phyloP scores from a whole-genome alignment of 805 yeast genomes.

The Scheffersomyces coipomensis region DNA sequence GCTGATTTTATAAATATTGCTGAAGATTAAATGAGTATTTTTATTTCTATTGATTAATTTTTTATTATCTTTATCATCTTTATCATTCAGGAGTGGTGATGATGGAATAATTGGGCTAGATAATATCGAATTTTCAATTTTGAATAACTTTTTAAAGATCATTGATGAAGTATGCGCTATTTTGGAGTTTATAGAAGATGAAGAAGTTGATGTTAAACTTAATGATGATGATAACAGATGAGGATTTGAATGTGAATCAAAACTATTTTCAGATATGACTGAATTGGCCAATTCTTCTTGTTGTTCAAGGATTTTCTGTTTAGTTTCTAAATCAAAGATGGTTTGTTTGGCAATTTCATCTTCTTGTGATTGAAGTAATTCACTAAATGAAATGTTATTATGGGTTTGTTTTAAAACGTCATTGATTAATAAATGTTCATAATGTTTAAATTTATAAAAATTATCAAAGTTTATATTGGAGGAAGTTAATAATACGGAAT shows the following conservation, averaged over 20 bases:
- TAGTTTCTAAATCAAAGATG: slow-evolving; percentile 22
- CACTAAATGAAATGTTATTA: slow-evolving; percentile 3
- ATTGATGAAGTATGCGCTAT: slow-evolving; percentile 26
- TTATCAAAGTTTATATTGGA: slow-evolving; percentile 16
- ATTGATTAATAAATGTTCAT: slow-evolving; percentile 2
- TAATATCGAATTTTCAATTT: slow-evolving; percentile 11
- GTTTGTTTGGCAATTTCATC: slow-evolving; percentile 27
- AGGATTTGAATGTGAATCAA: slow-evolving; percentile 11
- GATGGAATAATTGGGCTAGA: neutral
- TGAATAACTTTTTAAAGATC: slow-evolving; percentile 27
- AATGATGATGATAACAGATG: slow-evolving; percentile 36
- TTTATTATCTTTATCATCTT: slow-evolving; percentile 4
- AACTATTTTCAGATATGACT: slow-evolving; percentile 13
- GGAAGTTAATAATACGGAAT: slow-evolving; percentile 34
- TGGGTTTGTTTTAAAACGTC: neutral
- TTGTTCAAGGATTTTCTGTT: slow-evolving; percentile 18
- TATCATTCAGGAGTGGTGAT: slow-evolving; percentile 2
- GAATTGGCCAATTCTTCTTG: slow-evolving; percentile 24
- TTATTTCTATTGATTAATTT: slow-evolving; percentile 10
- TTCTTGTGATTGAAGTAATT: slow-evolving; percentile 27
- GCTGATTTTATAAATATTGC: slow-evolving; percentile 29
- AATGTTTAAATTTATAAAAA: slow-evolving; percentile 5
- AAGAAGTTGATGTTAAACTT: slow-evolving; percentile 27
- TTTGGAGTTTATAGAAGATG: slow-evolving; percentile 22
- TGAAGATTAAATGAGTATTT: slow-evolving; percentile 7